Conservation (phyloP, 305 asterid species). For the Solanum chacoense region DNA sequence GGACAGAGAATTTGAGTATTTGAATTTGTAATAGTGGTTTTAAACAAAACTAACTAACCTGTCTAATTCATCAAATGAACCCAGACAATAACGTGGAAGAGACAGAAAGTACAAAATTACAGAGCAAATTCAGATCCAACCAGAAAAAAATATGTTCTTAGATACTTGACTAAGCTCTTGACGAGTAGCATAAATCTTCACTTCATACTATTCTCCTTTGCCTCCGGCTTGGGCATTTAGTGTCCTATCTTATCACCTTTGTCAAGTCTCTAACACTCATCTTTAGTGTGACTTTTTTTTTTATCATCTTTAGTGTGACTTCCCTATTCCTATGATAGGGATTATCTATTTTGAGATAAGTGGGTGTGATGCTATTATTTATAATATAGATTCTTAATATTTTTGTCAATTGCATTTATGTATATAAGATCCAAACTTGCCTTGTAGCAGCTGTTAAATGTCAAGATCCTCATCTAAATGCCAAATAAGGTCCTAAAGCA, state of each 20-base stretch:
- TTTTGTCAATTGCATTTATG: neutral
- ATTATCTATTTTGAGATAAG: neutral
- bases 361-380: neutral
- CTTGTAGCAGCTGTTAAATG: neutral
- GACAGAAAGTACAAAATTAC: neutral
- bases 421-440: neutral
- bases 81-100: neutral
- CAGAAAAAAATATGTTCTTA: neutral
- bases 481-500: neutral
- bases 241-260: neutral
- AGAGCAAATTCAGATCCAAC: neutral
- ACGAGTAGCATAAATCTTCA: neutral
- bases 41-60: neutral
- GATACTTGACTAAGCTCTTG: neutral
- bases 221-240: neutral
- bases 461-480: neutral
- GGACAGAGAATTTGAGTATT: neutral
- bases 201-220: neutral
- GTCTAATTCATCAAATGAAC: neutral
- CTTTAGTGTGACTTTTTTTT: neutral
- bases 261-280: neutral
- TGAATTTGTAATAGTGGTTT: neutral
- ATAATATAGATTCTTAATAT: neutral
- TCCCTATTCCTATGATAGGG: neutral
- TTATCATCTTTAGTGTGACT: neutral